A percentile compares a stretch with the other conserved stretches of the same genome.
phyloP scores from a whole-genome alignment of 2,329 filamentous ascomycete genomes.

The Zasmidium cellare region DNA sequence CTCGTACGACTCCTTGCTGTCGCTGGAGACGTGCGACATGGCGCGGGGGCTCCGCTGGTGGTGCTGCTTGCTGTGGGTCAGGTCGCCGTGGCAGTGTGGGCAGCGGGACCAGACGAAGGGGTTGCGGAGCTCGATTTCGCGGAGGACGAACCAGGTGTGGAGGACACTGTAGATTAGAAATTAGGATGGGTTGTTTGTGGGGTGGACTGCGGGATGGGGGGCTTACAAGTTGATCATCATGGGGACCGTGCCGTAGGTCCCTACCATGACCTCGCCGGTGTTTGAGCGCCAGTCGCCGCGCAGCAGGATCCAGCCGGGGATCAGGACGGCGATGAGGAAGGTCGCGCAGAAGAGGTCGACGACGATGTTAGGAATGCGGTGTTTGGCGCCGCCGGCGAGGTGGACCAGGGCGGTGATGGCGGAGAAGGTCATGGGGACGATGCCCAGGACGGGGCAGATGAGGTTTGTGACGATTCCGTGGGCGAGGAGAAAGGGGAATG shows the following conservation, averaged over 20 bases:
- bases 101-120: slow-evolving; percentile 6
- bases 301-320: slow-evolving; percentile 16
- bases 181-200: not conserved
- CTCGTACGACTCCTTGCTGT: slow-evolving; percentile 9
- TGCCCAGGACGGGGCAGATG: slow-evolving; percentile 12
- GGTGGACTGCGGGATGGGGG: not conserved
- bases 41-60: not conserved
- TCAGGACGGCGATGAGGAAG: slow-evolving; percentile 15
- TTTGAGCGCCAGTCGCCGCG: not conserved
- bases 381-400: slow-evolving; percentile 8
- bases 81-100: slow-evolving; percentile 19
- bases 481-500: slow-evolving; percentile 21
- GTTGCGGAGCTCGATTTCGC: slow-evolving; percentile 12
- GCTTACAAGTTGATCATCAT: slow-evolving; percentile 24
- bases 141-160: slow-evolving; percentile 19
- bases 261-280: slow-evolving; percentile 9
- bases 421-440: slow-evolving; percentile 23
- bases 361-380: not conserved
- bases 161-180: slow-evolving; percentile 9
- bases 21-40: not conserved
- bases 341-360: slow-evolving; percentile 14
- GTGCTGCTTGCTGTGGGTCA: not conserved
- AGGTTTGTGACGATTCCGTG: slow-evolving; percentile 15
- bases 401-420: slow-evolving; percentile 8
- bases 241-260: slow-evolving; percentile 18